Percentiles rank a stretch among this genome's conserved stretches.
These are phyloP conservation scores for Melaleuca alternifolia DNA, from an alignment of 345 rosid genomes.

Conservation along the genomic window DNA sequence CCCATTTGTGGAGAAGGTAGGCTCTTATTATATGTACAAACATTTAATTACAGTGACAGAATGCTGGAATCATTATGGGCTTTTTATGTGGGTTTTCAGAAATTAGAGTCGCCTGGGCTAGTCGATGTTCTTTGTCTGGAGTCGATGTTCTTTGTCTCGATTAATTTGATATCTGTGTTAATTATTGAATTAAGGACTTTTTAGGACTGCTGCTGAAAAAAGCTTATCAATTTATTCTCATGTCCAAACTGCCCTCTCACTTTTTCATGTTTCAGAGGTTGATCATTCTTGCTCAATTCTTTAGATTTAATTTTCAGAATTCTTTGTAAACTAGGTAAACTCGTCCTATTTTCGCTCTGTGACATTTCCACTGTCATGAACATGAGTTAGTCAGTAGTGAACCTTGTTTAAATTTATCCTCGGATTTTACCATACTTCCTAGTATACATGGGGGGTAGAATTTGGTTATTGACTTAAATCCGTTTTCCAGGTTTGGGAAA, in stretches of 20 bases:
- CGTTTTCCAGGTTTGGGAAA: slow-evolving; percentile 86
- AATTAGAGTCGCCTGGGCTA: neutral
- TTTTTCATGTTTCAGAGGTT: neutral
- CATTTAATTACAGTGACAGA: neutral
- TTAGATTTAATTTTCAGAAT: neutral
- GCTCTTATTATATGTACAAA: neutral
- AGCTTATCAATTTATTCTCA: neutral
- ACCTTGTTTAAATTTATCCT: neutral
- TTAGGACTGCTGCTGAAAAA: neutral
- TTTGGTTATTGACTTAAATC: neutral
- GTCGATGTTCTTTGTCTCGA: neutral
- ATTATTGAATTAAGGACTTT: neutral
- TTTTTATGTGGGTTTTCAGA: neutral
- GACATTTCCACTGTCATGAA: neutral
- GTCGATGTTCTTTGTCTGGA: neutral
- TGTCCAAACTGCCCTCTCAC: neutral
- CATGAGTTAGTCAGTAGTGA: neutral
- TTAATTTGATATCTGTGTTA: neutral
- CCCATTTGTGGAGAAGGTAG: slow-evolving; percentile 96
- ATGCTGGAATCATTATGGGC: neutral
- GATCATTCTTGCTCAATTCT: neutral
- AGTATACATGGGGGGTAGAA: neutral
- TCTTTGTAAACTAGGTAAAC: neutral
- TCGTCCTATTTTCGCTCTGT: neutral
- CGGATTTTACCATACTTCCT: neutral